Evolutionary conservation across 1,284 basidiomycete genomes (phyloP).

Genomic region (Wallemia mellicola): DNA sequence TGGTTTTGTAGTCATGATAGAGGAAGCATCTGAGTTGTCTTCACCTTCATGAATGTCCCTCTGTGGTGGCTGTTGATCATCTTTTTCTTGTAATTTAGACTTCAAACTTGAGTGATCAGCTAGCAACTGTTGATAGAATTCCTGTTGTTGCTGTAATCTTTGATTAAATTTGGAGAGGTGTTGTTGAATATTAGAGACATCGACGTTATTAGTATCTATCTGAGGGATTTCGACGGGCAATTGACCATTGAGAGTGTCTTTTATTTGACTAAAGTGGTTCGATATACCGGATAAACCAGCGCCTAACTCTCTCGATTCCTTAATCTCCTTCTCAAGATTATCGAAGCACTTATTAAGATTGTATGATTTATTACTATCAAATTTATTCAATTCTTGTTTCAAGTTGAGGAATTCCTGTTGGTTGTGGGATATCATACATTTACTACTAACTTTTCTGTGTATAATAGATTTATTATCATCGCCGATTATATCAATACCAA

Average conservation of each 20-base stretch:
- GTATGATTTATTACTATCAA: too few species aligned
- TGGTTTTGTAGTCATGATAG: background rate
- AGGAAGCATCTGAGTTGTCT: too few species aligned
- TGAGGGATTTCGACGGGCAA: too few species aligned
- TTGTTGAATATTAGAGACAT: background rate
- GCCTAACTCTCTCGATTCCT: background rate
- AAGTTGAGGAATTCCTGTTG: background rate
- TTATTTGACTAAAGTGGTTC: background rate
- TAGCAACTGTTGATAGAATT: background rate
- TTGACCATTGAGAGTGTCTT: background rate
- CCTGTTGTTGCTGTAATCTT: background rate
- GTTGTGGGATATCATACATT: slow-evolving; percentile 25
- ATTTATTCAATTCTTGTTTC: background rate
- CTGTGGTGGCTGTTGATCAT: background rate
- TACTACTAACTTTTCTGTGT: slow-evolving; percentile 91
- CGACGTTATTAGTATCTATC: background rate
- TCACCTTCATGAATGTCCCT: background rate
- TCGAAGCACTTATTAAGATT: background rate
- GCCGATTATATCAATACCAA: slow-evolving; percentile 93
- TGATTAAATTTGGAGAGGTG: background rate
- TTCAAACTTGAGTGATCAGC: background rate
- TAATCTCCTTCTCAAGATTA: background rate
- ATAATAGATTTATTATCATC: slow-evolving; percentile 96
- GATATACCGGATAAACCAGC: background rate
- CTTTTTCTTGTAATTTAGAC: background rate